Evolutionary conservation across 2,329 filamentous ascomycete species (phyloP).

Genomic region (Aureobasidium sp.): DNA sequence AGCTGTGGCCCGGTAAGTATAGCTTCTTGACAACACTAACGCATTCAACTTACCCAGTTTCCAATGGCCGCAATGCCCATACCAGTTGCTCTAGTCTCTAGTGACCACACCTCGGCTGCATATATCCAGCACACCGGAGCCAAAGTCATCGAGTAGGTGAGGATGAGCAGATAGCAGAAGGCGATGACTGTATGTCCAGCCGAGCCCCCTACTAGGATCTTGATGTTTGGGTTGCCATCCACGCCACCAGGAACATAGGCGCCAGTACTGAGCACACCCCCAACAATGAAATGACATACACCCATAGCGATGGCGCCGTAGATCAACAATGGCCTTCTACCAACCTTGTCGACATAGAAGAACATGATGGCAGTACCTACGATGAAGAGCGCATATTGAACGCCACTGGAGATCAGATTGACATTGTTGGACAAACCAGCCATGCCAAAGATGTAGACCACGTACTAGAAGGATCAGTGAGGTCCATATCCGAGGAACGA

Average conservation of each 20-base stretch:
- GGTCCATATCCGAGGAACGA: not conserved
- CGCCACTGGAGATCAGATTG: slow-evolving; percentile 33
- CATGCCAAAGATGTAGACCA: slow-evolving; percentile 54
- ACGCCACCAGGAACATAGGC: slow-evolving; percentile 36
- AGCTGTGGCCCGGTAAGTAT: slow-evolving; percentile 19
- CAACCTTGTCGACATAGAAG: slow-evolving; percentile 35
- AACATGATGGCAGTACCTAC: slow-evolving; percentile 33
- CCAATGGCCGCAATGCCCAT: not conserved
- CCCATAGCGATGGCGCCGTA: slow-evolving; percentile 36
- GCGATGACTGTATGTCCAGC: slow-evolving; percentile 55
- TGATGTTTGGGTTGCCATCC: slow-evolving; percentile 41
- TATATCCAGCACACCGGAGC: not conserved
- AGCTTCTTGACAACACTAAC: slow-evolving; percentile 38
- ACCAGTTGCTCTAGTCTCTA: not conserved
- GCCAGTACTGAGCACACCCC: slow-evolving; percentile 36
- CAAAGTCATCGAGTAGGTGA: slow-evolving; percentile 53
- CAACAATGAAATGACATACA: slow-evolving; percentile 39
- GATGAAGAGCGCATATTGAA: slow-evolving; percentile 36
- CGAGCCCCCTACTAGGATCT: slow-evolving; percentile 43
- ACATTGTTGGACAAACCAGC: slow-evolving; percentile 46
- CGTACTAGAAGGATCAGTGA: slow-evolving; percentile 41
- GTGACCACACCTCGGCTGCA: not conserved
- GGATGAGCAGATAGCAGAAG: slow-evolving; percentile 55
- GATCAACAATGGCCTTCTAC: slow-evolving; percentile 33
- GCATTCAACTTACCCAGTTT: not conserved